Evolutionary conservation across 2,329 filamentous ascomycete genomes (phyloP), one percentile per base, ranked within the genome.

Genomic region (Trichoderma breve): DNA sequence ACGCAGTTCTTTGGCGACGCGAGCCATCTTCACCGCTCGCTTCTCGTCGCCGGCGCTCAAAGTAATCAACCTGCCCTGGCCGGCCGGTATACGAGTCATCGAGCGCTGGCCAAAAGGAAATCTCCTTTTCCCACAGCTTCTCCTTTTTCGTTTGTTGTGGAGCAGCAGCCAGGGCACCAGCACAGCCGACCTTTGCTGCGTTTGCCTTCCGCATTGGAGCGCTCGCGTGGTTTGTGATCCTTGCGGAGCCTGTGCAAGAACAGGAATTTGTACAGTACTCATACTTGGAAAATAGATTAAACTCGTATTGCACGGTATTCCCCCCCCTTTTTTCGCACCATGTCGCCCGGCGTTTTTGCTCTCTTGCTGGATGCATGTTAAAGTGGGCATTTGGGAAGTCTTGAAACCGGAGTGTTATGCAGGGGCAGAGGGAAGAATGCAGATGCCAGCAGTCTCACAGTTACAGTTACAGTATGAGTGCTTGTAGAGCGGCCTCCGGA

Each of bases 291-390:
- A 39, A 39, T 34, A 60, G 57, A 66, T 57, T 36, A 66, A 39
- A 39, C 63, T 66, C 63, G 63, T 66, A 66, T 66, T 28, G 63
- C 32, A 66, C 47, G 63, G 47, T 34, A 55, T 66, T 15, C 2
- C 51, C 15, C 24, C 28, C 39, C 30, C 30, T 39, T 53, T 36
- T 66, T 53, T 26, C 6, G 63, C 63, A 36, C 63, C 63, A 39
- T 36, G 63, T 36, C 9, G 14, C n/a, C 12, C 28, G 8, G 24
- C 24, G 30, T 4, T 57, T 55, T 32, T 26, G 21, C 8, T n/a
- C 11, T 18, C 6, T 34, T 18, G 30, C 57, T 21, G 57, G 26
- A 18, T n/a, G 28, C 63, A 26, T 18, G n/a, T 66, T 66, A 55
- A 57, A 66, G 63, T 66, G 47, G 63, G 24, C 63, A 55, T n/a